Conservation (phyloP, 148 eudicot genomes). For the Rhododendron vialii region DNA sequence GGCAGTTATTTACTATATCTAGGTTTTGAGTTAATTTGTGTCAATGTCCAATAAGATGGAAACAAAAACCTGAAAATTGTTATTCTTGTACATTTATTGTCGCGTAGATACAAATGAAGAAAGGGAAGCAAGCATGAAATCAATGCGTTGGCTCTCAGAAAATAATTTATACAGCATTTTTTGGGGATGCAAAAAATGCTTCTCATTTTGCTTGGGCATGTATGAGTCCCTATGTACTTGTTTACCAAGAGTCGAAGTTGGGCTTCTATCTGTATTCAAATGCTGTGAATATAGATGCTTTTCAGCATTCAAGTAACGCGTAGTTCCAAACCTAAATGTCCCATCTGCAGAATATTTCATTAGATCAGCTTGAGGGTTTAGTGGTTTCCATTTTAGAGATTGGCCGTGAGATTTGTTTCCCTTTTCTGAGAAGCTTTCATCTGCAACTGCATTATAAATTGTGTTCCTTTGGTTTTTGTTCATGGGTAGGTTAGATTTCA, state of each 20-base stretch:
- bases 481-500: background rate
- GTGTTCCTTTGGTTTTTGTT: background rate
- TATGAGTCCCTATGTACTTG: background rate
- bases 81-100: background rate
- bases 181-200: background rate
- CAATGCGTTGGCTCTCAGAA: background rate
- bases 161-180: background rate
- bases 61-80: background rate
- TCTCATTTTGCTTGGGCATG: background rate
- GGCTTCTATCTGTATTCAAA: background rate
- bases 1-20: background rate
- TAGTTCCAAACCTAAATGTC: slow-evolving; percentile 1
- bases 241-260: background rate
- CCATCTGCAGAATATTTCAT: background rate
- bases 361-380: background rate
- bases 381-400: slow-evolving; percentile 7
- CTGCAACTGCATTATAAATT: background rate
- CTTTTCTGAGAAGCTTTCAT: background rate
- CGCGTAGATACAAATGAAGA: background rate
- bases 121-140: background rate
- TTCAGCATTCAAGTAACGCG: background rate
- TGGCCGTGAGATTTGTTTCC: background rate
- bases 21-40: background rate
- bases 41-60: background rate
- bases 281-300: background rate